These are phyloP conservation scores for Nakaseomyces nivariensis DNA, from an alignment of 1,139 yeast genomes.

Conservation along the genomic window DNA sequence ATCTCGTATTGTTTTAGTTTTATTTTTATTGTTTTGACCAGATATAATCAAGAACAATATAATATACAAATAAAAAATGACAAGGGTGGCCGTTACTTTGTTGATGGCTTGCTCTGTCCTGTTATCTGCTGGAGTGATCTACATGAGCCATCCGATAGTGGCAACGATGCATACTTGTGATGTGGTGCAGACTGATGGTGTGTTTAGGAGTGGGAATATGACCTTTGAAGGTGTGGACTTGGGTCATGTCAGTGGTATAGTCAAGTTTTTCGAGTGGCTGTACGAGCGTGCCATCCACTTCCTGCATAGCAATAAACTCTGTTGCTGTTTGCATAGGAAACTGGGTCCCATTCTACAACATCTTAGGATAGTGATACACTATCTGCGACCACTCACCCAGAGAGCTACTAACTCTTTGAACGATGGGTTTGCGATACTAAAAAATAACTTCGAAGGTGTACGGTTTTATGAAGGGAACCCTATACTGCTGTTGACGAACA, in stretches of 20 bases:
- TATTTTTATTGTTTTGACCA: too few relatives aligned
- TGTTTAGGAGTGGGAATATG: not conserved
- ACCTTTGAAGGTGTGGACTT: not conserved
- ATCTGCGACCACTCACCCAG: not conserved
- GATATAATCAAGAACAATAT: too few relatives aligned
- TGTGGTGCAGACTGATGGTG: not conserved
- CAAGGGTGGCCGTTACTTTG: conserved; percentile 1
- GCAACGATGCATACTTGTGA: not conserved
- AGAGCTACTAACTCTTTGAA: not conserved
- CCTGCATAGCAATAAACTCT: not conserved
- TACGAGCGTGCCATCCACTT: not conserved
- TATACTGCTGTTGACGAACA: not conserved
- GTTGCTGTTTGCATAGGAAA: not conserved
- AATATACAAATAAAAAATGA: not conserved
- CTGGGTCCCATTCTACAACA: conserved; percentile 1
- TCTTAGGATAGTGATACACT: not conserved
- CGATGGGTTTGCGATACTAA: conserved; percentile 1
- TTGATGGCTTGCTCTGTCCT: conserved; percentile 1
- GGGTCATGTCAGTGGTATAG: not conserved
- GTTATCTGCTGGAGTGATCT: not conserved
- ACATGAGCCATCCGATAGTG: conserved; percentile 1
- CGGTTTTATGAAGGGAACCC: not conserved
- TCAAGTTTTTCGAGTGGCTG: not conserved
- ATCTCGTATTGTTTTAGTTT: too few relatives aligned
- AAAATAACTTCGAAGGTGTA: not conserved